phyloP scores from a whole-genome alignment of 2,329 filamentous ascomycete species.

The Alternaria ethzedia region DNA sequence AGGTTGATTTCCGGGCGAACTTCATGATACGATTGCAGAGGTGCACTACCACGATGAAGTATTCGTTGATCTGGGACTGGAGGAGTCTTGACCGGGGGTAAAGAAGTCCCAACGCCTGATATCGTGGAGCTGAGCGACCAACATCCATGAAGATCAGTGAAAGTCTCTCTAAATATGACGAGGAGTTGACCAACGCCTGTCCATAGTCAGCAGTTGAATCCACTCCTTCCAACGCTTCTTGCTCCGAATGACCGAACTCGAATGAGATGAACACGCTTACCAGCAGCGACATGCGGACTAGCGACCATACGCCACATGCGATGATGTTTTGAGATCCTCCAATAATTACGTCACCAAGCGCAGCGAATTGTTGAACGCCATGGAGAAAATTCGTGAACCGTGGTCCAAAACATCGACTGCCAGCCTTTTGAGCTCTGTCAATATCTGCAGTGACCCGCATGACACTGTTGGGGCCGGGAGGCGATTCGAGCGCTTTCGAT shows the following conservation, averaged over 20 bases:
- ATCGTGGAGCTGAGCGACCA: slow-evolving; percentile 50
- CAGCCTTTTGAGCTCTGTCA: slow-evolving; percentile 31
- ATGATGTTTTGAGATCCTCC: slow-evolving; percentile 55
- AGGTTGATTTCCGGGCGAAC: neutral
- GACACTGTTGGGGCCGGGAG: neutral
- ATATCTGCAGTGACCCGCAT: slow-evolving; percentile 49
- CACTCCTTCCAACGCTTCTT: neutral
- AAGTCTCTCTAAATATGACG: slow-evolving; percentile 49
- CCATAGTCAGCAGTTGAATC: neutral
- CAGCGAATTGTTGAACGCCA: slow-evolving; percentile 52
- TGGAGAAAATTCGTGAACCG: slow-evolving; percentile 51
- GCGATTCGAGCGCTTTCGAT: neutral
- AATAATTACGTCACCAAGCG: slow-evolving; percentile 51
- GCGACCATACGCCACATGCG: slow-evolving; percentile 54
- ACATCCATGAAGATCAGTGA: slow-evolving; percentile 50
- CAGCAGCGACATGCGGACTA: slow-evolving; percentile 51
- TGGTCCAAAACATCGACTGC: slow-evolving; percentile 48
- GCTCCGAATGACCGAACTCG: neutral
- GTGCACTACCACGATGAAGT: neutral
- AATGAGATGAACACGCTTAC: slow-evolving; percentile 33
- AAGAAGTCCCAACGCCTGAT: slow-evolving; percentile 48
- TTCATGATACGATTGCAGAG: neutral
- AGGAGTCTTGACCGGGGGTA: slow-evolving; percentile 50
- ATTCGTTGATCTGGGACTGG: slow-evolving; percentile 47
- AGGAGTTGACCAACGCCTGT: slow-evolving; percentile 39